Base-by-base conservation (phyloP, 106 monocot genomes). In the Dendrobium nobile region DNA sequence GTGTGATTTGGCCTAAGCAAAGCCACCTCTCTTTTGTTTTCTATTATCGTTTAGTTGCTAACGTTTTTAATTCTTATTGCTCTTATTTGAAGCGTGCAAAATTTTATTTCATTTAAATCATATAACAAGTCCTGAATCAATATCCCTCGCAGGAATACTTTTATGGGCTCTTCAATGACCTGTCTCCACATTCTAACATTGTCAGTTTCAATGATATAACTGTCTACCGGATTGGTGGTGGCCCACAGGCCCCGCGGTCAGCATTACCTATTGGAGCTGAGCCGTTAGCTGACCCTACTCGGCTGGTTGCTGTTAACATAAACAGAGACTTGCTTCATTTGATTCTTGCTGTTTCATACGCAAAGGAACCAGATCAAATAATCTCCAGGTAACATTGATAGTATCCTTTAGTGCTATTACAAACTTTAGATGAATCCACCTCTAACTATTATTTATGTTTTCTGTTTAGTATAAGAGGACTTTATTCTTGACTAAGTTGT, bases 241-340 rank as follows among this genome's bases (percentile, higher is more conserved):
- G 95, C 9, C 95, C 95, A 75, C 95, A 99, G 67, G 95, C 95
- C 5, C 95, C 99, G 40, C 89, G 91, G 48, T 99, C 99, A 41
- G 95, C 99, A 45, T 82, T 99, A 18, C 99, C 99, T 20, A 99
- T 99, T 40, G 99, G 99, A 54, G 89, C 95, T 75, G 99, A 99
- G 83, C 95, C 95, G 81, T 84, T 91, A 41, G 98, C 95, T 22
- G 92, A 98, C 75, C 98, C 98, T 55, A 93, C 82, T 55, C 91
- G 95, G 26, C 59, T 93, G 47, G 91, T 95, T 31, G 79, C 91
- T 48, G 89, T 99, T 17, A 93, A 83, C 81, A 90, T 99, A 80
- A 99, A 84, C 61, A 87, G 83, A 27, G 95, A 99, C 58, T 88
- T 99, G 48, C 84, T 99, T n/a, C 93, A 93, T 86, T 84, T 77